These are phyloP conservation scores for Colletotrichum paranaense DNA, from an alignment of 2,329 filamentous ascomycete species.

Conservation along the genomic window DNA sequence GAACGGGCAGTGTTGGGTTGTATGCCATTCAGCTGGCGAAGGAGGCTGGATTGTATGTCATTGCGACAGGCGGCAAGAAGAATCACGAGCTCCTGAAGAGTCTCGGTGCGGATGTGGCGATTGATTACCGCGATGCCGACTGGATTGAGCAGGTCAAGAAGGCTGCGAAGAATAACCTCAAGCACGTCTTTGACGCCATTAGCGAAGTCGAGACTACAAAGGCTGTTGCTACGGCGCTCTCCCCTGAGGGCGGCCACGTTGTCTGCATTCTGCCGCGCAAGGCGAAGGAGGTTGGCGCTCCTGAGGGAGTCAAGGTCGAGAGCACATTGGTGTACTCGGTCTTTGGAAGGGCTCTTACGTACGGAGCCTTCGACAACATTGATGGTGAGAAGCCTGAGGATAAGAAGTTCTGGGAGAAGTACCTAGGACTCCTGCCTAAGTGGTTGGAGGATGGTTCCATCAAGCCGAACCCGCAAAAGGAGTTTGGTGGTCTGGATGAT, in stretches of 20 bases:
- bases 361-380: slow-evolving; percentile 20
- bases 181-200: slow-evolving; percentile 44
- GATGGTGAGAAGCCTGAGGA: slow-evolving; percentile 18
- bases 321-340: slow-evolving; percentile 31
- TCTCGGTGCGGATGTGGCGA: slow-evolving; percentile 57
- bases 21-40: slow-evolving; percentile 32
- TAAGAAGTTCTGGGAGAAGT: slow-evolving; percentile 33
- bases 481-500: slow-evolving; percentile 24
- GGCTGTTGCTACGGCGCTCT: slow-evolving; percentile 41
- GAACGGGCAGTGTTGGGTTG: slow-evolving; percentile 38
- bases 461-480: slow-evolving; percentile 28
- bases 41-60: slow-evolving; percentile 23
- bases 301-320: slow-evolving; percentile 29
- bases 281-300: slow-evolving; percentile 25
- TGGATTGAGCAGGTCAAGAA: slow-evolving; percentile 32
- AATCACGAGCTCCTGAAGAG: slow-evolving; percentile 52
- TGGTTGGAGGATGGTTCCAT: slow-evolving; percentile 22
- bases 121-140: slow-evolving; percentile 54
- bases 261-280: slow-evolving; percentile 40
- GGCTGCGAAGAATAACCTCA: slow-evolving; percentile 36
- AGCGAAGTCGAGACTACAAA: slow-evolving; percentile 44
- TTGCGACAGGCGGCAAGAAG: slow-evolving; percentile 35
- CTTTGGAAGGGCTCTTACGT: slow-evolving; percentile 10
- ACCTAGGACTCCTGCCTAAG: slow-evolving; percentile 6
- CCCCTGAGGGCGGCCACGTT: slow-evolving; percentile 43